Conservation (phyloP, 768 basidiomycete species). For the Dictyophora rubrovolvata region DNA sequence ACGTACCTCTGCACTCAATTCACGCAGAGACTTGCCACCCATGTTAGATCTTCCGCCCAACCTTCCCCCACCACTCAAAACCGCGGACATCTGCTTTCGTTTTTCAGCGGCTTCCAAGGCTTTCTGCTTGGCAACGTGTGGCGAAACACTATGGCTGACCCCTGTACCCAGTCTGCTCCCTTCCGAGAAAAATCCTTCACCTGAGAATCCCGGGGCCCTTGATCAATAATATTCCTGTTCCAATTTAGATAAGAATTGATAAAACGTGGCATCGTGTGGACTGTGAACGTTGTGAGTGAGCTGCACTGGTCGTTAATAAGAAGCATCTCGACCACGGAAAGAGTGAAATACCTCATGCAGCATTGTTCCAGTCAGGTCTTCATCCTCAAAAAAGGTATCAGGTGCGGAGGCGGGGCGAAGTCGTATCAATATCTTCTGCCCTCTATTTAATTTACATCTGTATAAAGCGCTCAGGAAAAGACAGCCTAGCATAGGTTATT, state of each 20-base stretch:
- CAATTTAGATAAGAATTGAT: conserved; percentile 58
- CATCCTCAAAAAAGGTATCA: conserved; percentile 65
- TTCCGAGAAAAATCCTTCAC: conserved; percentile 82
- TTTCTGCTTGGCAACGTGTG: conserved; percentile 50
- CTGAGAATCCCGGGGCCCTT: conserved; percentile 71
- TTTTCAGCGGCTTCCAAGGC: conserved; percentile 78
- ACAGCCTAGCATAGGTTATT: not conserved
- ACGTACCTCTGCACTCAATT: conserved; percentile 63
- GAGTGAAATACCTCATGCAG: conserved; percentile 63
- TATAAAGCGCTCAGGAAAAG: not conserved
- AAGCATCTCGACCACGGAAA: not conserved
- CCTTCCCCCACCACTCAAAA: conserved; percentile 45
- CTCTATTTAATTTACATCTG: conserved; percentile 74
- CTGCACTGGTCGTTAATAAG: conserved; percentile 26
- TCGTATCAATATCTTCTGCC: conserved; percentile 74
- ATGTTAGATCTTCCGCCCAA: conserved; percentile 40
- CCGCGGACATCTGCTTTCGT: conserved; percentile 34
- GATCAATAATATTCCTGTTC: conserved; percentile 82
- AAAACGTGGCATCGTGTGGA: conserved; percentile 80
- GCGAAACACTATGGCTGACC: conserved; percentile 58
- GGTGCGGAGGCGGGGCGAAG: conserved; percentile 61
- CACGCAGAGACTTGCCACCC: conserved; percentile 47
- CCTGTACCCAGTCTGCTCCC: conserved; percentile 62
- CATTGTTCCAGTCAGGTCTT: conserved; percentile 74
- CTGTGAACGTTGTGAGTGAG: conserved; percentile 85